Evolutionary conservation across 2,329 filamentous ascomycete genomes (phyloP), one percentile per base, ranked within the genome.

Genomic region (Ascomycota sp.): DNA sequence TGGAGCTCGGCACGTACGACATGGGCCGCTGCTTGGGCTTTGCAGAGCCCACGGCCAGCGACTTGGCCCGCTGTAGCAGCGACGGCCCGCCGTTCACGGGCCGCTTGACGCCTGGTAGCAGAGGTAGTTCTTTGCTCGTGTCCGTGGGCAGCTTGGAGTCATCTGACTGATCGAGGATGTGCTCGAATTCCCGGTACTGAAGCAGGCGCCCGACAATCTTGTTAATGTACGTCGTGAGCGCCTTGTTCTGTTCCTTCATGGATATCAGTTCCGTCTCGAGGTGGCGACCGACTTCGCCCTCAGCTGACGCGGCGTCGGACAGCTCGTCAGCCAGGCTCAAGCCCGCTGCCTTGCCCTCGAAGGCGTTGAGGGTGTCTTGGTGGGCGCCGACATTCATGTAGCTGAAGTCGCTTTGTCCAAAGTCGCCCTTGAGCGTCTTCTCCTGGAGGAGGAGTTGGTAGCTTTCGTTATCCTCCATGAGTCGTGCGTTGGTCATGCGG

Each of bases 381-480:
- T 75, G 74, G 15, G 65, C 65, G 23, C 62, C 57, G 22, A 49
- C 47, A 30, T 58, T 57, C 57, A 68, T 65, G 43, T 72, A 76
- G 57, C 80, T 71, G 50, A 92, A 82, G 44, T 86, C 78, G 42
- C 67, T 77, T 46, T 77, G 82, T 44, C 69, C 67, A 48, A 94
- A 86, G 47, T 95, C 86, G 20, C 89, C 89, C 47, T 91, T 93
- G 34, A 98, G 66, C 1, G 89, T 95, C 62, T 83, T 86, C 52
- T 95, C 85, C 46, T 83, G 82, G 17, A 98, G 70, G 12, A 98
- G 70, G 23, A 95, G 67, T 53, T 95, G 86, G 54, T 93, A 98
- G 55, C 83, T 92, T 55, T 98, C 89, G 45, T 95, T 95, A 53
- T 98, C 89, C 55, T 98, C 89, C 79, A 94, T 89, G 37, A 98